Conservation (phyloP, 164 flowering plant species). For the Taxillus chinensis region DNA sequence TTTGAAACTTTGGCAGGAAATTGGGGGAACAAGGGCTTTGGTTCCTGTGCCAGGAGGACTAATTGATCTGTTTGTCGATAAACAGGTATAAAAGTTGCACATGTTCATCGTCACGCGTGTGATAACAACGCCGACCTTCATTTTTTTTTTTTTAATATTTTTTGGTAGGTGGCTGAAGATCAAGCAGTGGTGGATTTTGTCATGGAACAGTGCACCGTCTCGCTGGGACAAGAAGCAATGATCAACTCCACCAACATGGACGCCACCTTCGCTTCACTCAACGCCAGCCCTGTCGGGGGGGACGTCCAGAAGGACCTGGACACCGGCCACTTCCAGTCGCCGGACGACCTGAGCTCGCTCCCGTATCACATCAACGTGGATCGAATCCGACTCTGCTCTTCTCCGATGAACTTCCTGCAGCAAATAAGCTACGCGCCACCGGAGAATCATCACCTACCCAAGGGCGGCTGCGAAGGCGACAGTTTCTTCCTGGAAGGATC, state of each 20-base stretch:
- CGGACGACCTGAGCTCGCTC: constrained; percentile 16
- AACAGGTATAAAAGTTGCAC: constrained; percentile 30
- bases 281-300: neutral
- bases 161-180: constrained; percentile 48
- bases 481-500: constrained; percentile 24
- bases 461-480: constrained; percentile 7
- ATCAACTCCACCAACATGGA: constrained; percentile 14
- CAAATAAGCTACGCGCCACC: constrained; percentile 15
- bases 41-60: constrained; percentile 57
- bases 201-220: constrained; percentile 30
- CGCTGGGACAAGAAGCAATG: constrained; percentile 30
- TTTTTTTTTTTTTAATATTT: no score
- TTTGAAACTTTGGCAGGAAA: constrained; percentile 30
- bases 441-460: constrained; percentile 3
- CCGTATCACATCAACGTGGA: constrained; percentile 31
- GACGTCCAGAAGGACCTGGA: constrained; percentile 7
- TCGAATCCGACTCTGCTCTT: constrained; percentile 16
- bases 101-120: no score
- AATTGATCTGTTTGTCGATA: constrained; percentile 49
- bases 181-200: constrained; percentile 40
- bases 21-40: constrained; percentile 41
- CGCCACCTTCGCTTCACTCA: constrained; percentile 8
- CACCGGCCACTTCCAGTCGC: constrained; percentile 13
- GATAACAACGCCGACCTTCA: no score
- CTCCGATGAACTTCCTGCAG: constrained; percentile 32